Evolutionary conservation across 768 basidiomycete genomes (phyloP), one percentile per base, ranked within the genome.

Genomic region (Rubroboletus pulcherrimus): DNA sequence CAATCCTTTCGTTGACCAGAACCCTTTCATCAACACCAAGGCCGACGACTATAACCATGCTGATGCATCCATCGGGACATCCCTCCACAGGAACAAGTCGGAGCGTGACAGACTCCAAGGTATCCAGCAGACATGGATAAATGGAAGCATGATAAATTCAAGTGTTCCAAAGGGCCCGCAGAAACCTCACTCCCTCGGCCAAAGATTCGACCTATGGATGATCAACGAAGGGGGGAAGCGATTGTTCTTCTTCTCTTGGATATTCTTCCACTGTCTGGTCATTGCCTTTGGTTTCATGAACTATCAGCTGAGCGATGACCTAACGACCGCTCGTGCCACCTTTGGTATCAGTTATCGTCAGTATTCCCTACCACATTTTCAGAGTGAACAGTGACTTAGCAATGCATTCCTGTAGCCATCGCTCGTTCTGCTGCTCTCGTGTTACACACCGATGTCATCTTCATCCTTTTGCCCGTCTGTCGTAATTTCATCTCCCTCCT

Each of bases 381-480:
- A 1, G n/a, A 11, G n/a, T 9, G 29, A 50, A 41, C 48, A 42
- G 38, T 7, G 5, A 34, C 51, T 53, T 17, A 11, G 60, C 21
- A 33, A 29, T 21, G 4, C 29, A 17, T 46, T 35, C 7, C 40
- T 33, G 4, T 45, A 95, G 93, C 86, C 42, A 88, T 91, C 61
- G 93, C 95, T 46, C 87, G 93, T 71, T 73, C 87, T 4, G 89
- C 94, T 41, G 96, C 95, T 6, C 85, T 97, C 43, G 84, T 95
- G 48, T 82, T 97, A 9, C 93, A 97, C 64, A 80, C 96, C 64
- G 91, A 97, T 73, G 86, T 93, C 56, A 84, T 91, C 59, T 91
- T 96, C 77, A 94, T 98, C 71, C 84, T 98, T 48, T 82, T 98
- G 31, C 96, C 95, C 29, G 83, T 98, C 69, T 98, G 95, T 80